Percentiles rank a stretch among this genome's conserved stretches.
Conservation (phyloP, 176 grass and related monocot species). For the Oryza meridionalis region DNA sequence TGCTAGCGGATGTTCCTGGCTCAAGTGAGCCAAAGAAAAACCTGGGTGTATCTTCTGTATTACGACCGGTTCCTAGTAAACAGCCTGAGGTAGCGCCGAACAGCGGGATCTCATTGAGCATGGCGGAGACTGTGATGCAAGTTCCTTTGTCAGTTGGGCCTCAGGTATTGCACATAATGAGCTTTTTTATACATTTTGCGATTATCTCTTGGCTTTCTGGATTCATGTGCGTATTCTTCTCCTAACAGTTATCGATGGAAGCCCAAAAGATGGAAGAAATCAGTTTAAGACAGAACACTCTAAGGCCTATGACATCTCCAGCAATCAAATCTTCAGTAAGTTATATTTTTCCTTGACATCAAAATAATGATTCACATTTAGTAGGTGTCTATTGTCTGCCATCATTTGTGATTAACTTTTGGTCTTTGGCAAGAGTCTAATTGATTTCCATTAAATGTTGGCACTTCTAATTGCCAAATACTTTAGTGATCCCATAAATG, state of each 20-base stretch:
- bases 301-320: constrained; percentile 65
- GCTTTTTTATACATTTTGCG: constrained; percentile 12
- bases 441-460: constrained; percentile 11
- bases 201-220: constrained; percentile 22
- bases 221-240: constrained; percentile 28
- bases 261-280: constrained; percentile 77
- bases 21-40: constrained; percentile 49
- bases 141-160: constrained; percentile 48
- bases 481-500: neutral
- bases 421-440: neutral
- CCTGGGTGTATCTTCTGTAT: constrained; percentile 24
- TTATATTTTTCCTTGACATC: constrained; percentile 23
- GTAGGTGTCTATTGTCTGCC: constrained; percentile 8
- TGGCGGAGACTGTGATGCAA: constrained; percentile 78
- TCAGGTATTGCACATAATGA: constrained; percentile 54
- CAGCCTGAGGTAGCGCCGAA: constrained; percentile 40
- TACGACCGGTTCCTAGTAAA: constrained; percentile 43
- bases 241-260: constrained; percentile 53
- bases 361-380: constrained; percentile 22
- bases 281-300: constrained; percentile 60
- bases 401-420: constrained; percentile 22
- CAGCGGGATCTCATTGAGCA: constrained; percentile 58
- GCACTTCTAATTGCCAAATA: neutral
- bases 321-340: constrained; percentile 71
- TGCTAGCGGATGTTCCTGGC: constrained; percentile 59